phyloP scores from a whole-genome alignment of 768 basidiomycete species.

The Gelatoporia subvermispora region DNA sequence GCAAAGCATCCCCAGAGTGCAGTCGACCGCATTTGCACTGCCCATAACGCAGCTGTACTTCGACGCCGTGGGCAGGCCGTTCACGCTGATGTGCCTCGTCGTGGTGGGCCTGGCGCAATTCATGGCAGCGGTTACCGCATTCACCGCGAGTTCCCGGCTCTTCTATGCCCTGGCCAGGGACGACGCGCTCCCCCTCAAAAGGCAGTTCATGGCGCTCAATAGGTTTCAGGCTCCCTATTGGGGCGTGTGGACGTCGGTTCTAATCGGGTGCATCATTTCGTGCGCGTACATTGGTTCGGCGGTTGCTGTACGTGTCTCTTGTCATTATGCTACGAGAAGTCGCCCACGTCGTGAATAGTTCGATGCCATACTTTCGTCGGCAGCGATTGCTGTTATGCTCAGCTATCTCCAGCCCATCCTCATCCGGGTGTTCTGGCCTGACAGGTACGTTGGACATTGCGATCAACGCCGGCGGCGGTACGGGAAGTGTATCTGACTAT shows the following conservation, averaged over 20 bases:
- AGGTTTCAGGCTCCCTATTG: conserved; percentile 48
- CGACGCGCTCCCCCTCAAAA: conserved; percentile 44
- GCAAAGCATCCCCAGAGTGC: conserved; percentile 45
- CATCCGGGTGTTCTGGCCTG: conserved; percentile 54
- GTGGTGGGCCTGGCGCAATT: conserved; percentile 47
- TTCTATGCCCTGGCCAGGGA: conserved; percentile 56
- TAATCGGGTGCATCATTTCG: conserved; percentile 49
- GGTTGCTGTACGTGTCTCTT: conserved; percentile 39
- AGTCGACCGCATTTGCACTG: conserved; percentile 47
- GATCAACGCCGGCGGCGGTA: neutral
- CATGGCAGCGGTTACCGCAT: conserved; percentile 53
- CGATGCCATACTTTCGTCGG: conserved; percentile 52
- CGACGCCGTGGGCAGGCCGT: conserved; percentile 43
- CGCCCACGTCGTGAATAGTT: conserved; percentile 27
- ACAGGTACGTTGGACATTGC: conserved; percentile 30
- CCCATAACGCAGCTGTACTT: conserved; percentile 56
- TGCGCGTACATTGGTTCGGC: conserved; percentile 55
- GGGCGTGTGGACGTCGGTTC: conserved; percentile 51
- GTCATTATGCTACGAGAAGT: neutral
- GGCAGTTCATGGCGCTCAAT: conserved; percentile 45
- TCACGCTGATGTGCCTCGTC: conserved; percentile 47
- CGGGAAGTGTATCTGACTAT: neutral
- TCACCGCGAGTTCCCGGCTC: conserved; percentile 52
- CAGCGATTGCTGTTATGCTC: conserved; percentile 54
- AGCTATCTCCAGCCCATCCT: conserved; percentile 54